A percentile compares a stretch with the other conserved stretches of the same genome.
Evolutionary conservation across 2,329 filamentous ascomycete genomes (phyloP).

Genomic region (Stachybotrys elegans): DNA sequence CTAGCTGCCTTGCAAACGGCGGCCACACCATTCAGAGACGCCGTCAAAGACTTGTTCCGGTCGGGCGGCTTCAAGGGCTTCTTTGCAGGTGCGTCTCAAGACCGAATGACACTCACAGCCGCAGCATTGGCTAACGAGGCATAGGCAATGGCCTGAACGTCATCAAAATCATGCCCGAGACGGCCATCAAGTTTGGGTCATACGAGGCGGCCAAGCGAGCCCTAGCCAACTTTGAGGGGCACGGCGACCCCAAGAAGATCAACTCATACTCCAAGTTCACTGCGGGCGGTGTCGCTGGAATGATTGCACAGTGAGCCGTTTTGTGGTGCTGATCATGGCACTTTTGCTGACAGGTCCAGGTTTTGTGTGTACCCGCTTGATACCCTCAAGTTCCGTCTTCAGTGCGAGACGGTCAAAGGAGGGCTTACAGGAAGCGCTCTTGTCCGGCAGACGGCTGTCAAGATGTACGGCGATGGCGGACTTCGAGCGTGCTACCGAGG

Average conservation of each 20-base stretch:
- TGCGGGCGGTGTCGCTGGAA: slow-evolving; percentile 85
- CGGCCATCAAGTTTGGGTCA: slow-evolving; percentile 95
- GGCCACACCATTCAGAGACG: slow-evolving; percentile 64
- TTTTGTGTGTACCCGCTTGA: slow-evolving; percentile 94
- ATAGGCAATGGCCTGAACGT: slow-evolving; percentile 94
- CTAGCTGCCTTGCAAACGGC: slow-evolving; percentile 61
- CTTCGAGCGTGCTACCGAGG: slow-evolving; percentile 80
- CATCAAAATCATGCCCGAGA: slow-evolving; percentile 97
- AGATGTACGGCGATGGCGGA: slow-evolving; percentile 78
- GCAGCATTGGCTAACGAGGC: slow-evolving; percentile 7
- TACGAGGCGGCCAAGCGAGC: slow-evolving; percentile 93
- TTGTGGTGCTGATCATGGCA: no score
- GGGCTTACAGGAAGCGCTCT: slow-evolving; percentile 79
- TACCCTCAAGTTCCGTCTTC: slow-evolving; percentile 75
- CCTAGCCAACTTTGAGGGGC: slow-evolving; percentile 81
- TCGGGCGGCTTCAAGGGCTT: slow-evolving; percentile 83
- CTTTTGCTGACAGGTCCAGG: slow-evolving; percentile 30
- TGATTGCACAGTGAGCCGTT: slow-evolving; percentile 86
- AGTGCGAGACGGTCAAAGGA: slow-evolving; percentile 87
- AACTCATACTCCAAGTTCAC: slow-evolving; percentile 83
- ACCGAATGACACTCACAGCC: slow-evolving; percentile 28
- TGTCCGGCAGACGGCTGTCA: slow-evolving; percentile 74
- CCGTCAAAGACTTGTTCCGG: slow-evolving; percentile 73
- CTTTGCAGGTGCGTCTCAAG: slow-evolving; percentile 97
- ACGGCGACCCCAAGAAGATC: slow-evolving; percentile 74